A percentile compares a stretch with the other conserved stretches of the same genome.
Evolutionary conservation across 73 alveolate genomes (phyloP).

Genomic region (Loxodes magnus): DNA sequence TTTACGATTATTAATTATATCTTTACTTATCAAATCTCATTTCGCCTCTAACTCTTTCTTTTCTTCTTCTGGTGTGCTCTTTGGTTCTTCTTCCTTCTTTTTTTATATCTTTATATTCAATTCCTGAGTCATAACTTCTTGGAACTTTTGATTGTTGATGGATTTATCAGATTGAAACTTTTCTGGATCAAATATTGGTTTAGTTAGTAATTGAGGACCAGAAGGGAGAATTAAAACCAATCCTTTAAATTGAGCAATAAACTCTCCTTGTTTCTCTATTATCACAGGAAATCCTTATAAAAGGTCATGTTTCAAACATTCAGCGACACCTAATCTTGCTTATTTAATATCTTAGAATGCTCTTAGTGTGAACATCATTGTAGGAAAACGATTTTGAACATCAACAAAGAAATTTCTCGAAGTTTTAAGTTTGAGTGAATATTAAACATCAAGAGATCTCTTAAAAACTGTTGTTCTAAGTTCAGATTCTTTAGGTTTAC

Average conservation of each 20-base stretch:
- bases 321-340: slow-evolving; percentile 77
- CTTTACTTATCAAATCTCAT: no score
- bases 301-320: slow-evolving; percentile 73
- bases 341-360: slow-evolving; percentile 73
- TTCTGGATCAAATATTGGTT: slow-evolving; percentile 30
- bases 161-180: slow-evolving; percentile 38
- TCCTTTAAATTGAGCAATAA: slow-evolving; percentile 74
- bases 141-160: slow-evolving; percentile 30
- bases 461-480: slow-evolving; percentile 86
- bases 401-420: slow-evolving; percentile 64
- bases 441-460: slow-evolving; percentile 77
- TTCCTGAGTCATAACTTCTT: slow-evolving; percentile 14
- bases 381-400: slow-evolving; percentile 79
- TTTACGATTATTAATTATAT: no score
- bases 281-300: slow-evolving; percentile 73
- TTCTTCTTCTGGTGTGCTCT: no score
- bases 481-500: slow-evolving; percentile 52
- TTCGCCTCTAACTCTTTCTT: no score
- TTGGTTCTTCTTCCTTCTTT: no score
- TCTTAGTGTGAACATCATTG: slow-evolving; percentile 85
- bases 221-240: slow-evolving; percentile 62
- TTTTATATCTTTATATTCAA: no score
- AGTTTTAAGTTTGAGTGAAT: slow-evolving; percentile 28
- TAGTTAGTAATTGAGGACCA: slow-evolving; percentile 52
- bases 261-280: slow-evolving; percentile 56